Evolutionary conservation across 306 rosid species (phyloP).

Genomic region (Delonix regia): DNA sequence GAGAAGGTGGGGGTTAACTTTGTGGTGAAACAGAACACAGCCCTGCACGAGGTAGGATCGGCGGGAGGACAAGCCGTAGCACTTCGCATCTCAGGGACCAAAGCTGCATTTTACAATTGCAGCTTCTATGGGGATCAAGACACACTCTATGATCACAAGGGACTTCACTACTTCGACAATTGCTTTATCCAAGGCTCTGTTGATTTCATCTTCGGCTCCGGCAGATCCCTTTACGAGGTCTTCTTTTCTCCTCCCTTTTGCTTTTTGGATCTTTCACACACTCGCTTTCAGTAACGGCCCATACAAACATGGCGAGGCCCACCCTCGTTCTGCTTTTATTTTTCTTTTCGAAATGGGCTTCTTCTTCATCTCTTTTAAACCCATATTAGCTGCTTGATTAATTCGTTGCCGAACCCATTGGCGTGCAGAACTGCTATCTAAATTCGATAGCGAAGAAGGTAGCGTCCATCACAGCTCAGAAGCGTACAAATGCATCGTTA

Average conservation of each 20-base stretch:
- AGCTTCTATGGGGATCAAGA: constrained; percentile 72
- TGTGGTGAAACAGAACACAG: constrained; percentile 56
- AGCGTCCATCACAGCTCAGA: constrained; percentile 76
- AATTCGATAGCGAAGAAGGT: constrained; percentile 61
- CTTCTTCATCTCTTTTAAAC: neutral
- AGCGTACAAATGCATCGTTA: constrained; percentile 51
- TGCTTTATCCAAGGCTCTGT: constrained; percentile 77
- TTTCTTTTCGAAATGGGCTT: neutral
- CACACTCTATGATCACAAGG: constrained; percentile 74
- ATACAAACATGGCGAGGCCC: no score
- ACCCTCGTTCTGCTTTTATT: no score
- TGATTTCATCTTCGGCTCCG: constrained; percentile 76
- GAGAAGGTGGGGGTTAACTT: neutral
- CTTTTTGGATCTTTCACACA: neutral
- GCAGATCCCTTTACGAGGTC: constrained; percentile 71
- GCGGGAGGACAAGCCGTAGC: constrained; percentile 69
- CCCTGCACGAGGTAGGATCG: constrained; percentile 48
- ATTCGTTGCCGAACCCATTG: neutral
- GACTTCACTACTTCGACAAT: constrained; percentile 71
- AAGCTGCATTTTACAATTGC: constrained; percentile 70
- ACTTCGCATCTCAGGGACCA: constrained; percentile 63
- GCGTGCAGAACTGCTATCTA: constrained; percentile 58
- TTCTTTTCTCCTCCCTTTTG: neutral
- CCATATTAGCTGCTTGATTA: no score
- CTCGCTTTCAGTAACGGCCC: no score